Evolutionary conservation across 1,139 yeast species (phyloP).

Genomic region (Sugiyamaella pinicola): DNA sequence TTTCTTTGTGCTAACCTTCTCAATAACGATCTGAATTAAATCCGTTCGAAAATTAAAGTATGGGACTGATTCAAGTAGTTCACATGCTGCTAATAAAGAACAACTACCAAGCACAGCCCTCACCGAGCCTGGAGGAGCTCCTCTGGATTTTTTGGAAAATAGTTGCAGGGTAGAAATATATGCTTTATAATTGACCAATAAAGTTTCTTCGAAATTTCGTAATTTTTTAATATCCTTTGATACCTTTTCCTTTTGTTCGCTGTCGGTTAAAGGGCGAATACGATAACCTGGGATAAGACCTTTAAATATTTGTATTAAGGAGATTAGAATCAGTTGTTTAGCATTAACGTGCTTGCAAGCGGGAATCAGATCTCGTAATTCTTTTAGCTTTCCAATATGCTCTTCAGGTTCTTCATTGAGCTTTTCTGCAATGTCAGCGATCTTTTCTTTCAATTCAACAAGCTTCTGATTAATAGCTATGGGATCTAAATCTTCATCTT

Average conservation of each 20-base stretch:
- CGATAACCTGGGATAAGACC: conserved; percentile 85
- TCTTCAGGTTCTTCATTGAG: conserved; percentile 91
- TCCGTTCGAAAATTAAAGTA: conserved; percentile 82
- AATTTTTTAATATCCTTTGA: conserved; percentile 76
- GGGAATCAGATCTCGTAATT: conserved; percentile 68
- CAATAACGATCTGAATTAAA: conserved; percentile 63
- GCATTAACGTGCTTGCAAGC: conserved; percentile 67
- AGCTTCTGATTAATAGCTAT: conserved; percentile 52
- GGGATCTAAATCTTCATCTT: conserved; percentile 46
- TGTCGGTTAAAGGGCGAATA: conserved; percentile 78
- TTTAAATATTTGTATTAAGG: conserved; percentile 83
- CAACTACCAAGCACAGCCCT: conserved; percentile 54
- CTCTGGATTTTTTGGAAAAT: conserved; percentile 36
- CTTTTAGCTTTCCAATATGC: conserved; percentile 63
- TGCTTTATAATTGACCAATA: conserved; percentile 68
- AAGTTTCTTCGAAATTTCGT: conserved; percentile 76
- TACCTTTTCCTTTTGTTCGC: conserved; percentile 80
- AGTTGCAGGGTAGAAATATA: conserved; percentile 59
- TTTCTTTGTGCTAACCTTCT: conserved; percentile 42
- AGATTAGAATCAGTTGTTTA: conserved; percentile 70
- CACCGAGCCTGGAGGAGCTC: conserved; percentile 42
- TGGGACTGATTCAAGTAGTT: conserved; percentile 65
- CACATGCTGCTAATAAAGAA: conserved; percentile 78
- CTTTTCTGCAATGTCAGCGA: conserved; percentile 77
- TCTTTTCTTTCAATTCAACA: conserved; percentile 70